Evolutionary conservation across 495 filamentous ascomycete genomes (phyloP).

Genomic region (Penicillium manginii): DNA sequence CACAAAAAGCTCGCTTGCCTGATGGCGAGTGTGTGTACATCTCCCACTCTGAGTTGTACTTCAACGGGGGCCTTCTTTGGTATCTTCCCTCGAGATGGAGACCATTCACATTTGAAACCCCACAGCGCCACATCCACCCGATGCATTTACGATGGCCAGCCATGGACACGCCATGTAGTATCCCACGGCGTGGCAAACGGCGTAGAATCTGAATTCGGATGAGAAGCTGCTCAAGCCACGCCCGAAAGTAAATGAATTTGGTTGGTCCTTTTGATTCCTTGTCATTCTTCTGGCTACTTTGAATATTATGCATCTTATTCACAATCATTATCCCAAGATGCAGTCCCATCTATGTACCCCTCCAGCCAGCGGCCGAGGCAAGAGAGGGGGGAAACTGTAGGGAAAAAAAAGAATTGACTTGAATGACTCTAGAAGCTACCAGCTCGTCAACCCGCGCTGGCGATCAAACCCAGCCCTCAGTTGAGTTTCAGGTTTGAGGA

Average conservation of each 20-base stretch:
- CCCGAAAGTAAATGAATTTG: background rate
- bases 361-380: background rate
- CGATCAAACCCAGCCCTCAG: constrained; percentile 91
- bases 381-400: background rate
- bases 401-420: background rate
- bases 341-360: background rate
- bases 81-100: background rate
- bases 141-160: background rate
- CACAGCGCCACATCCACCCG: background rate
- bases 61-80: too few relatives aligned
- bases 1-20: too few relatives aligned
- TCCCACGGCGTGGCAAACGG: constrained; percentile 4
- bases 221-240: constrained; percentile 1
- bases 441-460: constrained; percentile 77
- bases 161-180: constrained; percentile 1
- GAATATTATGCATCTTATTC: background rate
- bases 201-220: background rate
- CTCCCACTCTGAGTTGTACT: too few relatives aligned
- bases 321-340: background rate
- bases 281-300: background rate
- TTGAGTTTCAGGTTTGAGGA: constrained; percentile 84
- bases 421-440: constrained; percentile 52
- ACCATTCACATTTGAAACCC: background rate
- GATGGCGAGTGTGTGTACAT: too few relatives aligned
- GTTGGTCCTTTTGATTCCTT: background rate